Evolutionary conservation across 176 grass and related monocot genomes (phyloP).

Genomic region (Rhynchospora breviuscula): DNA sequence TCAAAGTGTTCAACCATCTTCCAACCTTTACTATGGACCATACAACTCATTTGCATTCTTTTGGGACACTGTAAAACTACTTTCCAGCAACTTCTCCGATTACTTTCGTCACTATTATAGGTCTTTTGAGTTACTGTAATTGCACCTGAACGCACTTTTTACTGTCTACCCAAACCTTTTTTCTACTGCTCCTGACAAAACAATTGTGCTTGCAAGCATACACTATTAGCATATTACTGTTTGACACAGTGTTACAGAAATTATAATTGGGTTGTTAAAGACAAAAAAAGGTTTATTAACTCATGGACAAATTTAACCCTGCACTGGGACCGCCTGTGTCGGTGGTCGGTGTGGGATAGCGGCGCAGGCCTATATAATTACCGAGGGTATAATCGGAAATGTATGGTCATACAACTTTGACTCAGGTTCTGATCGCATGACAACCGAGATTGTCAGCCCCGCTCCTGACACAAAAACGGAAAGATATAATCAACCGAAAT

Average conservation of each 20-base stretch:
- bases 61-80: not conserved
- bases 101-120: not conserved
- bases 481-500: slow-evolving; percentile 3
- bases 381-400: slow-evolving; percentile 18
- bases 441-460: slow-evolving; percentile 50
- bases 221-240: not conserved
- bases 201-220: not conserved
- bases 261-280: not conserved
- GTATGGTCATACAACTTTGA: slow-evolving; percentile 46
- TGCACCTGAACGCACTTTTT: not conserved
- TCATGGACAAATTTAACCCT: not conserved
- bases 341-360: not conserved
- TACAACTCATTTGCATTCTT: not conserved
- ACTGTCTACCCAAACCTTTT: not conserved
- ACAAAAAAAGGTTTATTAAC: not conserved
- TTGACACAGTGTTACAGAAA: not conserved
- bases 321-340: not conserved
- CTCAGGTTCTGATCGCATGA: slow-evolving; percentile 43
- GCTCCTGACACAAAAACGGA: slow-evolving; percentile 34
- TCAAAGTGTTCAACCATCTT: not conserved
- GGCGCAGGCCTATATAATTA: slow-evolving; percentile 1
- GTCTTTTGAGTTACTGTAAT: not conserved
- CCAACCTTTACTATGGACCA: not conserved
- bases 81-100: not conserved
- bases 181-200: not conserved